Base-by-base conservation (phyloP, 176 grass and related monocot species). In the Aegilops tauschii region DNA sequence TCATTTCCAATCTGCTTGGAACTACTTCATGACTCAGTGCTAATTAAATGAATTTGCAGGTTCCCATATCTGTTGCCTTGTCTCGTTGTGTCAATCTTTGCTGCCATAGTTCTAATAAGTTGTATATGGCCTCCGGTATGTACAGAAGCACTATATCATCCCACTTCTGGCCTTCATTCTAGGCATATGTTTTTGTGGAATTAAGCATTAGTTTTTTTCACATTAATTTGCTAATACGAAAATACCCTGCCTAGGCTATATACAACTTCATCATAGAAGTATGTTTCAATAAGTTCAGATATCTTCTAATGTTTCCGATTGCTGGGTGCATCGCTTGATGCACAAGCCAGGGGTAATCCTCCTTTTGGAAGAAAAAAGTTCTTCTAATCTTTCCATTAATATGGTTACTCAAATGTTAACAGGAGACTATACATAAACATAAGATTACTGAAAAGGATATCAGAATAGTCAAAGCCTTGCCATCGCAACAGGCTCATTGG, bases 341-440 rank as follows among this genome's bases (percentile, higher is more conserved):
- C 34, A 35, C 34, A 35, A 5, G 34, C 37, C 37, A 6, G 37
- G 36, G 37, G 37, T 39, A 39, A 39, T 39, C 37, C 37, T 39
- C 37, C 37, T 39, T 39, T 39, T 39, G 7, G 37, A 39, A 39
- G 37, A 39, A 39, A 39, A 39, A 39, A 39, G 44, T 45, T 61
- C 25, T 12, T 30, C 2, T 67, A 56, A 18, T 50, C 5, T 73
- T 47, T 35, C 18, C 49, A 52, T 78, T 78, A 29, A 28, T 54
- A 52, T 68, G 20, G 5, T 42, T 59, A 31, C 47, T 76, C 6
- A 58, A 82, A 63, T 77, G 47, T 1, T 36, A 64, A 23, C 84
- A 95, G 95, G 95, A 98, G 52, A 95, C 93, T 31, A 86, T 95
- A 80, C 95, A 98, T 87, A 93, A 27, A 31, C 95, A 98, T 79